Percentiles rank a stretch among this genome's conserved stretches.
These are phyloP conservation scores for Diaporthe humulicola DNA, from an alignment of 2,329 filamentous ascomycete genomes.

Conservation along the genomic window DNA sequence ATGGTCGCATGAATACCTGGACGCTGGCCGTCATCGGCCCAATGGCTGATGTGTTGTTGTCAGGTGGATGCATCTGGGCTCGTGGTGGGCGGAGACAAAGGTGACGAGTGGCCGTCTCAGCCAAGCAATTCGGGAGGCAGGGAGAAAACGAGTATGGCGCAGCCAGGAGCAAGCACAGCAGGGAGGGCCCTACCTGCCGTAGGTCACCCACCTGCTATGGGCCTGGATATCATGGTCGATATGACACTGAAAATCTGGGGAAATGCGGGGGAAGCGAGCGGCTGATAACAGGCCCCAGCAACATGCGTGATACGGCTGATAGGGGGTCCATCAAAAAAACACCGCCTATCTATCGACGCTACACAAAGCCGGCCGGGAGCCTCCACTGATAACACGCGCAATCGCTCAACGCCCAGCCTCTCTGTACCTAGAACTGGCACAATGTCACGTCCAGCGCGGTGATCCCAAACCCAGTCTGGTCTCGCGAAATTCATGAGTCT, in stretches of 20 bases:
- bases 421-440: neutral
- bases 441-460: neutral
- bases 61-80: neutral
- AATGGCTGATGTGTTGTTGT: neutral
- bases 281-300: conserved; percentile 2
- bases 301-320: neutral
- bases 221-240: neutral
- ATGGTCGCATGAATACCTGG: neutral
- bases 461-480: no score
- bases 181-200: neutral
- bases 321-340: neutral
- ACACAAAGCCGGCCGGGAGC: neutral
- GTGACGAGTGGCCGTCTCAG: conserved; percentile 11
- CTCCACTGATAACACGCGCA: conserved; percentile 10
- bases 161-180: neutral
- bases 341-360: conserved; percentile 19
- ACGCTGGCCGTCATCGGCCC: neutral
- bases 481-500: neutral
- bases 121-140: neutral
- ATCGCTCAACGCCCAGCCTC: neutral
- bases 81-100: neutral
- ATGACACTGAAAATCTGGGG: conserved; percentile 12
- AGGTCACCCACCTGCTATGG: neutral
- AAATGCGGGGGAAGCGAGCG: conserved; percentile 19
- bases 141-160: neutral